These are phyloP conservation scores for Aurinia saxatilis DNA, from an alignment of 345 rosid genomes.

Conservation along the genomic window DNA sequence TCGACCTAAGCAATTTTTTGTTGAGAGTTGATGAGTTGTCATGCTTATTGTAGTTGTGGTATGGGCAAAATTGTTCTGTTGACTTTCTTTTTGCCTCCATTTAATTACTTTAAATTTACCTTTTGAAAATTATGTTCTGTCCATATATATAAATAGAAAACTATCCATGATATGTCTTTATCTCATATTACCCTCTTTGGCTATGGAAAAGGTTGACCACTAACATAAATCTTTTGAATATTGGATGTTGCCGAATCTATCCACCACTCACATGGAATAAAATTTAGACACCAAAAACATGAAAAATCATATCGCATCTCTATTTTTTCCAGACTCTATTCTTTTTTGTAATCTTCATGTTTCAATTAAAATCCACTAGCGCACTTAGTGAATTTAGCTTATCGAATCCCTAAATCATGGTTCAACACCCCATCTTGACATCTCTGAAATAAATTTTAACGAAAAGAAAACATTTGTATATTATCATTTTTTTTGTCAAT, in stretches of 20 bases:
- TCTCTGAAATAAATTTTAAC: no score
- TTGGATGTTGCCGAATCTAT: background rate
- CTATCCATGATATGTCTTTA: background rate
- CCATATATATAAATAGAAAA: slow-evolving; percentile 5
- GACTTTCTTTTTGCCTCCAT: background rate
- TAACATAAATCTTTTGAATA: background rate
- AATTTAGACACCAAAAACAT: background rate
- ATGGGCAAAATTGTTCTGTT: background rate
- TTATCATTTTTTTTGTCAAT: no score
- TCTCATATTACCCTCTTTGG: slow-evolving; percentile 4
- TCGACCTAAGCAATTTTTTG: background rate
- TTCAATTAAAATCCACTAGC: no score
- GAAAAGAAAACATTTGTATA: no score
- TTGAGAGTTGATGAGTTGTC: background rate
- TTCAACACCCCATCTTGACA: no score
- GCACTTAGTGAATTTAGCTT: no score
- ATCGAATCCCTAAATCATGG: no score
- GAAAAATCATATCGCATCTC: background rate
- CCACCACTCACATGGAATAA: slow-evolving; percentile 1
- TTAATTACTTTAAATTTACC: background rate
- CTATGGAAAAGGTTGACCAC: slow-evolving; percentile 6
- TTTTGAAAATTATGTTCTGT: background rate
- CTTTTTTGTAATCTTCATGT: background rate
- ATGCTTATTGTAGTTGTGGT: background rate
- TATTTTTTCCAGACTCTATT: background rate